Base-by-base conservation (phyloP, 2,329 filamentous ascomycete species). In the Dactylellina parvicollis region DNA sequence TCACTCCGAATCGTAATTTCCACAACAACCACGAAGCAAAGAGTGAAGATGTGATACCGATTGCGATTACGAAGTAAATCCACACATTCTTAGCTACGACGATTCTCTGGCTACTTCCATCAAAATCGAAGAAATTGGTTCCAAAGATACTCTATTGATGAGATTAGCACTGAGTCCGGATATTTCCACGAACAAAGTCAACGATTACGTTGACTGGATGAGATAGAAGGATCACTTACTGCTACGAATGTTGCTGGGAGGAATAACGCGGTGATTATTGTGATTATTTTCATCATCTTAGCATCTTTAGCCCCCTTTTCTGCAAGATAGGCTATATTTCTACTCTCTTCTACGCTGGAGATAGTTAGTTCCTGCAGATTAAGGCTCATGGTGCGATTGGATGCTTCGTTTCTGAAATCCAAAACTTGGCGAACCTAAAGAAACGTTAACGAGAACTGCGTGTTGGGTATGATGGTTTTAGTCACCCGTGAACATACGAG, bases 341-440 rank as follows among this genome's bases (percentile, higher is more conserved):
- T n/a, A n/a, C 28, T 60, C 20, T 60, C 56, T 16, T 60, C 56
- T 14, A 60, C 28, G 24, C 56, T 38, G 24, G 56, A 40, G 5
- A 42, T 26, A 16, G 38, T 26, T 9, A 60, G 18, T 36, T 34
- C 16, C 24, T 60, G 40, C n/a, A 60, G 10, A 16, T 47, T 34
- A n/a, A 60, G 16, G 20, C 30, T 60, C 32, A 60, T 60, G 1
- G n/a, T 32, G 12, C 56, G 56, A 18, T 49, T 60, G 10, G 56
- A 60, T 20, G 28, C 56, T 26, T 60, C 56, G 20, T 60, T 60
- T 22, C 56, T 18, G 42, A 60, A 60, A 20, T 60, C 56, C 14
- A 60, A 20, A 26, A 60, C 20, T 60, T 60, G 56, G 34, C 56
- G 56, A 49, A 60, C 56, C 56, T 60, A 60, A n/a, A 54, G n/a